These are phyloP conservation scores for Trichoderma sp. DNA, from an alignment of 2,329 filamentous ascomycete species.

Conservation along the genomic window DNA sequence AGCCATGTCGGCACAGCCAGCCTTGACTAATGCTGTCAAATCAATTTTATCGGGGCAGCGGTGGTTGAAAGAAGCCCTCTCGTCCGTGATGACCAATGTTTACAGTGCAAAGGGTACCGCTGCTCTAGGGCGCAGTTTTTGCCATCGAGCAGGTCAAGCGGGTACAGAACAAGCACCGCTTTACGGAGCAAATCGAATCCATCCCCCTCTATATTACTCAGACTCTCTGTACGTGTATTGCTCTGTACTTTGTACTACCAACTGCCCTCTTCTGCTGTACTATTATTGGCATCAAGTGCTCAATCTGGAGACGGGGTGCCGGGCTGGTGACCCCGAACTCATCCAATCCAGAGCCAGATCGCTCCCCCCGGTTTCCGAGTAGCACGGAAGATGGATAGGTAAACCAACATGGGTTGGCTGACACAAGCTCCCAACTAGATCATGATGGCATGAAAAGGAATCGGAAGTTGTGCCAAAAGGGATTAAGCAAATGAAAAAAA, in stretches of 20 bases:
- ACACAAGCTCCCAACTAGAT: background rate
- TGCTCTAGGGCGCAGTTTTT: background rate
- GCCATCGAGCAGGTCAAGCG: background rate
- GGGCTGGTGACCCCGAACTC: background rate
- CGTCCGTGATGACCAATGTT: constrained; percentile 8
- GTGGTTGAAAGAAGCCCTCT: background rate
- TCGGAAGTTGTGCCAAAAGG: background rate
- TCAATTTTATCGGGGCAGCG: background rate
- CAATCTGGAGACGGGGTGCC: background rate
- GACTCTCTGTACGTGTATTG: background rate
- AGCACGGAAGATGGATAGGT: background rate
- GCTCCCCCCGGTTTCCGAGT: background rate
- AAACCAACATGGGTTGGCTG: background rate
- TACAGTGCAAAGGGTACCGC: background rate
- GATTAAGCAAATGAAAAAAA: background rate
- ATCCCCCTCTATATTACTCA: background rate
- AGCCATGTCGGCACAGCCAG: background rate
- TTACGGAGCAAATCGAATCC: background rate
- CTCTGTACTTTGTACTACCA: background rate
- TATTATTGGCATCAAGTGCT: background rate
- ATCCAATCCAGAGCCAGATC: background rate
- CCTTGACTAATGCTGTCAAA: constrained; percentile 6
- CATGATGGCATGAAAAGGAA: background rate
- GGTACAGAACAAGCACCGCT: background rate
- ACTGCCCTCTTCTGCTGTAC: background rate